Evolutionary conservation across 2,329 filamentous ascomycete species (phyloP).

Genomic region (Ascochyta fabae): DNA sequence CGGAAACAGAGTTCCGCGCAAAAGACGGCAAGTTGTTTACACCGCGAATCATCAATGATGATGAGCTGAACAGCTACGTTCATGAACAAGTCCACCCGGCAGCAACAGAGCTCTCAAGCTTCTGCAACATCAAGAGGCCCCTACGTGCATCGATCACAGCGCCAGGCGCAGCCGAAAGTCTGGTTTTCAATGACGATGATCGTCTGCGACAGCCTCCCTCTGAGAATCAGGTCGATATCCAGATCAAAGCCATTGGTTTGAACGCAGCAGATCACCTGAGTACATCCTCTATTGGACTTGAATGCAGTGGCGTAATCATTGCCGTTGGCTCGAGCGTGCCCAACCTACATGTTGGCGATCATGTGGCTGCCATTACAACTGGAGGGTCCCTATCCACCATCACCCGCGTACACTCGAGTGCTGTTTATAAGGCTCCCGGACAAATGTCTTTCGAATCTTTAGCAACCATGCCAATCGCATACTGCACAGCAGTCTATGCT

Average conservation of each 20-base stretch:
- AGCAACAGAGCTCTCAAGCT: conserved; percentile 20
- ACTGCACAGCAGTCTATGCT: conserved; percentile 34
- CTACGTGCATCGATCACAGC: conserved; percentile 20
- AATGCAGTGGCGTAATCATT: conserved; percentile 23
- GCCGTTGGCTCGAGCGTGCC: conserved; percentile 23
- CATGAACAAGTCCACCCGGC: conserved; percentile 29
- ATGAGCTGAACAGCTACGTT: conserved; percentile 30
- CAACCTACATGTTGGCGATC: conserved; percentile 31
- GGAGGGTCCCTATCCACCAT: conserved; percentile 29
- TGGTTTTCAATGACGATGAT: conserved; percentile 30
- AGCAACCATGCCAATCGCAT: conserved; percentile 30
- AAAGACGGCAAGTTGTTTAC: conserved; percentile 15
- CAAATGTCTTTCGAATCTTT: conserved; percentile 34
- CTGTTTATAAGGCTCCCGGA: conserved; percentile 27
- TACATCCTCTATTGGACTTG: conserved; percentile 4
- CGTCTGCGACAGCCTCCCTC: neutral
- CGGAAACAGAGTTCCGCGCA: conserved; percentile 17
- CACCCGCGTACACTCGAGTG: conserved; percentile 22
- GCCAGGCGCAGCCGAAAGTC: conserved; percentile 23
- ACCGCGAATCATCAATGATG: conserved; percentile 26
- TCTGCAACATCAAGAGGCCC: conserved; percentile 20
- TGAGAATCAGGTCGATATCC: conserved; percentile 42
- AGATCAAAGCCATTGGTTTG: conserved; percentile 37
- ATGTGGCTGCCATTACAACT: conserved; percentile 30
- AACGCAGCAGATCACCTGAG: neutral